phyloP scores from a whole-genome alignment of 2,329 filamentous ascomycete species.

The Furcasterigmium sp. region DNA sequence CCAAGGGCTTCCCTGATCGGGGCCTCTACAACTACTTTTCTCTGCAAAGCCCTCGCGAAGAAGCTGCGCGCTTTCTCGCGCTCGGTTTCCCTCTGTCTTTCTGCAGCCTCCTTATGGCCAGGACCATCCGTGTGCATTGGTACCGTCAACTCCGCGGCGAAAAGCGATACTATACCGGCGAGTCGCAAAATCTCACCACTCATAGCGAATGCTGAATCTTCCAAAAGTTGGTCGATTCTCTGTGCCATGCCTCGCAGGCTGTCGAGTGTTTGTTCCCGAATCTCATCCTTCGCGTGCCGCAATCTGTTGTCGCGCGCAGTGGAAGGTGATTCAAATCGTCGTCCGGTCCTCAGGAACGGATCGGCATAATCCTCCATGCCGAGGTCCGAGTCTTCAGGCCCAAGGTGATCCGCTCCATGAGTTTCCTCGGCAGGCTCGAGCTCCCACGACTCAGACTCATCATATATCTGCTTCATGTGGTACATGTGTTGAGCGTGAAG shows the following conservation, averaged over 20 bases:
- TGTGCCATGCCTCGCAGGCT: constrained; percentile 58
- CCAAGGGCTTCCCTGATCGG: constrained; percentile 23
- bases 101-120: constrained; percentile 20
- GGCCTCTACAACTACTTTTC: constrained; percentile 22
- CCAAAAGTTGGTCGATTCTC: constrained; percentile 67
- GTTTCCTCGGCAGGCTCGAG: constrained; percentile 9
- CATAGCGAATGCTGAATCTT: constrained; percentile 64
- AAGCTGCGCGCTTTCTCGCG: constrained; percentile 26
- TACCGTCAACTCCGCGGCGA: constrained; percentile 63
- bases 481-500: constrained; percentile 47
- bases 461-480: background rate
- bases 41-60: constrained; percentile 30
- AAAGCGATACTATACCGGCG: constrained; percentile 69
- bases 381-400: background rate
- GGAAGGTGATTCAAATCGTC: background rate
- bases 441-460: constrained; percentile 1
- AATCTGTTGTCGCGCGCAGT: constrained; percentile 10
- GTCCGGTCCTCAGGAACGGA: background rate
- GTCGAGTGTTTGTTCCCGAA: constrained; percentile 47
- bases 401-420: constrained; percentile 1
- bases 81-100: constrained; percentile 17
- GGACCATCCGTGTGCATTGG: constrained; percentile 27
- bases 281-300: constrained; percentile 28
- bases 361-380: constrained; percentile 15
- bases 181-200: constrained; percentile 63